A percentile compares a stretch with the other conserved stretches of the same genome.
Evolutionary conservation across 2,329 filamentous ascomycete genomes (phyloP).

Genomic region (Clarireedia hainanense): DNA sequence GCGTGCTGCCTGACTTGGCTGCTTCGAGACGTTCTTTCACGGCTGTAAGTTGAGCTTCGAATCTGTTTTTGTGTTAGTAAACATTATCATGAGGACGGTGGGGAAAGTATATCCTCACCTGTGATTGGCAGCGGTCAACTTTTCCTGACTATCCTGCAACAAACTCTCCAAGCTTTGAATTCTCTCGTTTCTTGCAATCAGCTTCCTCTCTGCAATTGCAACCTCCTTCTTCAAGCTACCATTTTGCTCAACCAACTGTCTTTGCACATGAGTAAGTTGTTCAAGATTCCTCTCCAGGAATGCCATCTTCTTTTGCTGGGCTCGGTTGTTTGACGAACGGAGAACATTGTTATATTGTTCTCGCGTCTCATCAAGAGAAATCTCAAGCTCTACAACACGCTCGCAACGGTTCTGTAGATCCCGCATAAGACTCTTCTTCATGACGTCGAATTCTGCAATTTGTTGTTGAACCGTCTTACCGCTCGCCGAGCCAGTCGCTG

Average conservation of each 20-base stretch:
- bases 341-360: conserved; percentile 99
- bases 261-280: conserved; percentile 93
- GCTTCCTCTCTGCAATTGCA: conserved; percentile 93
- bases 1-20: conserved; percentile 84
- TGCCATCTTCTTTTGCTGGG: conserved; percentile 99
- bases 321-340: conserved; percentile 91
- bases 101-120: conserved; percentile 54
- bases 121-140: conserved; percentile 93
- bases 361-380: conserved; percentile 90
- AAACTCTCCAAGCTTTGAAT: conserved; percentile 90
- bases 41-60: conserved; percentile 91
- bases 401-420: conserved; percentile 98
- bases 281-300: conserved; percentile 97
- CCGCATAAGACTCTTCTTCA: conserved; percentile 99
- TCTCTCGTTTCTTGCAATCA: conserved; percentile 92
- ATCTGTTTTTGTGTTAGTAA: conserved; percentile 46
- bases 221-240: conserved; percentile 97
- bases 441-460: conserved; percentile 96
- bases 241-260: conserved; percentile 97
- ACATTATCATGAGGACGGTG: conserved; percentile 4
- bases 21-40: conserved; percentile 97
- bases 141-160: conserved; percentile 95
- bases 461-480: conserved; percentile 95
- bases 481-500: conserved; percentile 50
- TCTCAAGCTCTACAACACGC: conserved; percentile 95